Evolutionary conservation across 805 yeast species (phyloP), one percentile per base, ranked within the genome.

Genomic region (Blastobotrys terrestris): DNA sequence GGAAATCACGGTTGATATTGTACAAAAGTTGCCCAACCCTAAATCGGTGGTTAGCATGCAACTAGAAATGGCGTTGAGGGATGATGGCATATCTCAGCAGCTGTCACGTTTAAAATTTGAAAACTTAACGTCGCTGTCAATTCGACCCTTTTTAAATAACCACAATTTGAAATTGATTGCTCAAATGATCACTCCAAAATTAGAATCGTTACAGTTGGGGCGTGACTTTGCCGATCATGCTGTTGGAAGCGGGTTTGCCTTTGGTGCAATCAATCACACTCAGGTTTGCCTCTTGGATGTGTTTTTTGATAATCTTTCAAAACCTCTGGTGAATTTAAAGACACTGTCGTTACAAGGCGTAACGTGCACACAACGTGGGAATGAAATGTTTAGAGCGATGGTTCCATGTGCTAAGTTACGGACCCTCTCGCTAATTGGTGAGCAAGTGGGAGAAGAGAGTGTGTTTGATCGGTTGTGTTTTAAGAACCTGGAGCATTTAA

Each of bases 231-330:
- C 58, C 48, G 45, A 50, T 13, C 57, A 60, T 50, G 49, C 45
- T 39, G 60, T 62, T 2, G 67, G 67, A 20, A 63, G 66, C 15
- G 57, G 66, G 43, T 64, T 58, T 44, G 58, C 63, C 13, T 64
- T 64, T 54, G 60, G 50, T 50, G 59, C 53, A 55, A 57, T 53
- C 19, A 41, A 41, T 41, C 19, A 19, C 8, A 19, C 20, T 41
- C 6, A 19, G 16, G 44, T 19, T 13, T 7, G 19, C 16, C 13
- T 13, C 19, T 7, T 41, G 19, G 20, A 13, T 4, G 39, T 42
- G 16, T 43, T 47, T 43, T 40, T 44, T 44, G 39, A 46, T 6
- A 48, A 31, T 11, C 51, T 46, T 11, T n/a, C 39, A 15, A 16
- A 35, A 20, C 50, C 18, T 3, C 26, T 14, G 4, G 47, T 35